phyloP scores from a whole-genome alignment of 1,284 basidiomycete species.

The Fomitopsis pinicola region DNA sequence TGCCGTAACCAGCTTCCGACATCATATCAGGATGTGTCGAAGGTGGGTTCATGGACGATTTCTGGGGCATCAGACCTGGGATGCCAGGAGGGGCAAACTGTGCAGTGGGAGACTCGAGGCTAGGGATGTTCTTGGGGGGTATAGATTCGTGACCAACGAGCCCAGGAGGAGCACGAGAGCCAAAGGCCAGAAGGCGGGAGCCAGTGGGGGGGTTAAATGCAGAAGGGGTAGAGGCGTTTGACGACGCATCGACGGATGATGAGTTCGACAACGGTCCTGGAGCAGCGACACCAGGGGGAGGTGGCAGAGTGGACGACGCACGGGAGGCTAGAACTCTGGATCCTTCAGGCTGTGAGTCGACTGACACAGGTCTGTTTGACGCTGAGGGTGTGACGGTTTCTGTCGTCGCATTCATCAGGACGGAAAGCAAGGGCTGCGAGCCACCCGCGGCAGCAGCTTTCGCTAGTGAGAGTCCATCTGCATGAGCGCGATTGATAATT shows the following conservation, averaged over 20 bases:
- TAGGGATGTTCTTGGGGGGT: conserved; percentile 3
- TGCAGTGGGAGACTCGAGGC: conserved; percentile 4
- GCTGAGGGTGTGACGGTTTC: conserved; percentile 6
- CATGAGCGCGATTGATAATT: not conserved
- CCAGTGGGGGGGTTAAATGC: conserved; percentile 62
- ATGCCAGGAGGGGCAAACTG: conserved; percentile 16
- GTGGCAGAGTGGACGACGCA: conserved; percentile 28
- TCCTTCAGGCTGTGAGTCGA: conserved; percentile 20
- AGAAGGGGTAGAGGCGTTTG: conserved; percentile 21
- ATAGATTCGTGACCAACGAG: conserved; percentile 14
- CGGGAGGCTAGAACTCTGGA: conserved; percentile 32
- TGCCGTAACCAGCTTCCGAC: conserved; percentile 12
- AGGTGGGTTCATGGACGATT: conserved; percentile 1
- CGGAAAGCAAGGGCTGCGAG: conserved; percentile 5
- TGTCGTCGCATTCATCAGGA: conserved; percentile 5
- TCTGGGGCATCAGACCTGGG: conserved; percentile 10
- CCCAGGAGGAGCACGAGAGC: conserved; percentile 38
- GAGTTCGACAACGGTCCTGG: conserved; percentile 12
- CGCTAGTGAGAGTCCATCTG: not conserved
- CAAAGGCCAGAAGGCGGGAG: conserved; percentile 68
- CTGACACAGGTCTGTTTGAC: conserved; percentile 17
- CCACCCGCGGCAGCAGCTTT: not conserved
- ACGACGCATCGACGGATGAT: conserved; percentile 13
- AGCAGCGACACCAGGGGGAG: conserved; percentile 20
- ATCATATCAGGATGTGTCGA: conserved; percentile 9